phyloP scores from a whole-genome alignment of 2,329 filamentous ascomycete genomes.

The Parastagonospora nodorum region DNA sequence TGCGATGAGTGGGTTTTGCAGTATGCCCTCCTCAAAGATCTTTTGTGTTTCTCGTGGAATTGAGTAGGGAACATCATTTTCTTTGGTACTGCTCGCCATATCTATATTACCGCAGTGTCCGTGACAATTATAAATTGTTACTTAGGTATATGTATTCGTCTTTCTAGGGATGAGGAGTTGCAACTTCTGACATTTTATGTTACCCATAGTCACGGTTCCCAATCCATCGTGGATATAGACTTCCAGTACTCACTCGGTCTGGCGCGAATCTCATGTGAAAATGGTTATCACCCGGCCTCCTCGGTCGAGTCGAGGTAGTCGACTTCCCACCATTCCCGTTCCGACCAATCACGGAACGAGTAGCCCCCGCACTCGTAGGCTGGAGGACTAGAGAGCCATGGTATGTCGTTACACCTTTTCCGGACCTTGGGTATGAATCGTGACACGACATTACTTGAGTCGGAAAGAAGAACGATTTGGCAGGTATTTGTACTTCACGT shows the following conservation, averaged over 20 bases:
- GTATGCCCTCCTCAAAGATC: conserved; percentile 47
- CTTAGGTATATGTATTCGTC: too few relatives aligned
- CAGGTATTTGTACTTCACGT: too few relatives aligned
- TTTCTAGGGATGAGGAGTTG: too few relatives aligned
- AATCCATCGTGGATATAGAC: neutral
- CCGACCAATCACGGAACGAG: neutral
- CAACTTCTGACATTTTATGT: too few relatives aligned
- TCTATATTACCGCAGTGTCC: too few relatives aligned
- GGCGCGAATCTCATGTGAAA: conserved; percentile 1
- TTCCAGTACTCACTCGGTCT: neutral
- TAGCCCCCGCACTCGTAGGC: neutral
- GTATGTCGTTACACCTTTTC: too few relatives aligned
- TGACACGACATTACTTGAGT: too few relatives aligned
- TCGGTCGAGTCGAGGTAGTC: conserved; percentile 27
- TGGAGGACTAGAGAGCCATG: neutral
- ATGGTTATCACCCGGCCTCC: neutral
- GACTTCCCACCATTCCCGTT: conserved; percentile 10
- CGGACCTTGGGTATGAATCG: too few relatives aligned
- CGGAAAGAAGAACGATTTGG: too few relatives aligned
- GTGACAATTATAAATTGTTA: too few relatives aligned
- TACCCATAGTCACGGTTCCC: too few relatives aligned
- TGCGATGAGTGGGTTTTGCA: conserved; percentile 50
- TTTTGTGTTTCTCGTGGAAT: conserved; percentile 31
- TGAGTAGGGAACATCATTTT: conserved; percentile 24
- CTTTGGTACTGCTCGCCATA: conserved; percentile 9